phyloP scores from a whole-genome alignment of 2,329 filamentous ascomycete genomes.

The Capronia epimyces region DNA sequence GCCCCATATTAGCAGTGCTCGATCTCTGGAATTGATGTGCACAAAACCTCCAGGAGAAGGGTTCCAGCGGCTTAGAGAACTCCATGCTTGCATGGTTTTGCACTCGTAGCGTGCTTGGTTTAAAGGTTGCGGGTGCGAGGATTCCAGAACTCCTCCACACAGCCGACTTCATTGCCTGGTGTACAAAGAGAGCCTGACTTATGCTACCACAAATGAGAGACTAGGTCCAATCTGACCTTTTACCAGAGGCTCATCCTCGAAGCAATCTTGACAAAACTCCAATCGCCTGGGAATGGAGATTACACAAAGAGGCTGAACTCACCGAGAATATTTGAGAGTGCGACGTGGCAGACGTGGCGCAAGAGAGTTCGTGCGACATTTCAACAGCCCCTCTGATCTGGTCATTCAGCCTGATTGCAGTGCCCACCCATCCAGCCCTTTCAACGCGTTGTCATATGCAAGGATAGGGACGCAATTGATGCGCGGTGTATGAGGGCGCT shows the following conservation, averaged over 20 bases:
- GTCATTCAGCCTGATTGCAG: not conserved
- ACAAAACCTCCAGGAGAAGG: slow-evolving; percentile 15
- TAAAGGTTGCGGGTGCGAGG: slow-evolving; percentile 13
- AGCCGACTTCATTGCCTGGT: not conserved
- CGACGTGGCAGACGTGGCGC: not conserved
- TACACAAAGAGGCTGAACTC: not conserved
- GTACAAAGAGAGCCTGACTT: not conserved
- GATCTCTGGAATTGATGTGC: slow-evolving; percentile 16
- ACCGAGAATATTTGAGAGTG: not conserved
- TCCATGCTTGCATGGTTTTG: slow-evolving; percentile 18
- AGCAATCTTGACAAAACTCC: slow-evolving; percentile 4
- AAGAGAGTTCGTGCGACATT: not conserved
- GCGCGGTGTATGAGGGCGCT: no score
- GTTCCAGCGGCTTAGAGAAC: slow-evolving; percentile 2
- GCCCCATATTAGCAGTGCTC: slow-evolving; percentile 24
- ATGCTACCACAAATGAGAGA: slow-evolving; percentile 9
- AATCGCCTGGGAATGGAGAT: not conserved
- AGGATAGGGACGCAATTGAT: not conserved
- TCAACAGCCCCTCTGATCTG: not conserved
- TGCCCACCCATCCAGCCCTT: not conserved
- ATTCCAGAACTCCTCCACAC: not conserved
- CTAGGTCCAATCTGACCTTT: slow-evolving; percentile 28
- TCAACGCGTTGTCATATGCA: not conserved
- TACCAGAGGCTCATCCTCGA: slow-evolving; percentile 29
- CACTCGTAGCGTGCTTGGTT: slow-evolving; percentile 2